These are phyloP conservation scores for Fusarium sambucinum DNA, from an alignment of 2,329 filamentous ascomycete species.

Conservation along the genomic window DNA sequence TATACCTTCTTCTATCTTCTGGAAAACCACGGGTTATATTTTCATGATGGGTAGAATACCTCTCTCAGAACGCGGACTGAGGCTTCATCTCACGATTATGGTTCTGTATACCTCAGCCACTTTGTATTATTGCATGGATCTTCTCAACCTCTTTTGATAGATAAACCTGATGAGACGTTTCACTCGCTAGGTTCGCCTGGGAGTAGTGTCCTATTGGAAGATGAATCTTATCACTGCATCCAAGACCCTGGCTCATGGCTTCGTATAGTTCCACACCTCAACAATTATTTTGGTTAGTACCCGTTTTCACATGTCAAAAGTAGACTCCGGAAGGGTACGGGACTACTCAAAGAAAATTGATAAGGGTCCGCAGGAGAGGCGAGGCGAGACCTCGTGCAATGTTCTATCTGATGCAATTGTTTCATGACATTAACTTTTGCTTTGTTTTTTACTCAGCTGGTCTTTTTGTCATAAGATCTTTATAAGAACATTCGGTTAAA, in stretches of 20 bases:
- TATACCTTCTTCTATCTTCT: background rate
- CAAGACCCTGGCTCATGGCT: constrained; percentile 18
- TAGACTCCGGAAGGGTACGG: constrained; percentile 9
- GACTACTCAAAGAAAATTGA: constrained; percentile 15
- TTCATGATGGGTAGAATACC: background rate
- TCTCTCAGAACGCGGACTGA: background rate
- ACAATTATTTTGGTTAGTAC: constrained; percentile 33
- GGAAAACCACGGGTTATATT: background rate
- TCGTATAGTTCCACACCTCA: constrained; percentile 27
- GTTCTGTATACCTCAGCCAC: background rate
- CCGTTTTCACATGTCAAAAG: constrained; percentile 47
- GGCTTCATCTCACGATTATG: background rate
- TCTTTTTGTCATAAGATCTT: constrained; percentile 12
- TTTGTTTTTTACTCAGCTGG: constrained; percentile 3
- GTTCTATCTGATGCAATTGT: constrained; percentile 26
- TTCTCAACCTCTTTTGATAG: constrained; percentile 2
- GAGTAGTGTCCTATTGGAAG: constrained; percentile 36
- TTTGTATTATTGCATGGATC: background rate
- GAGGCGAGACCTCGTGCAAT: constrained; percentile 27
- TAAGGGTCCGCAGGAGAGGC: constrained; percentile 18
- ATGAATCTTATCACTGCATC: constrained; percentile 32
- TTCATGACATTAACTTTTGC: constrained; percentile 16
- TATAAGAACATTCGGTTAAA: background rate
- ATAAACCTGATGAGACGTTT: constrained; percentile 19
- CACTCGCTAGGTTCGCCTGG: constrained; percentile 19